A percentile compares a stretch with the other conserved stretches of the same genome.
Conservation (phyloP, 495 filamentous ascomycete genomes). For the Parachaetomium inaequale region DNA sequence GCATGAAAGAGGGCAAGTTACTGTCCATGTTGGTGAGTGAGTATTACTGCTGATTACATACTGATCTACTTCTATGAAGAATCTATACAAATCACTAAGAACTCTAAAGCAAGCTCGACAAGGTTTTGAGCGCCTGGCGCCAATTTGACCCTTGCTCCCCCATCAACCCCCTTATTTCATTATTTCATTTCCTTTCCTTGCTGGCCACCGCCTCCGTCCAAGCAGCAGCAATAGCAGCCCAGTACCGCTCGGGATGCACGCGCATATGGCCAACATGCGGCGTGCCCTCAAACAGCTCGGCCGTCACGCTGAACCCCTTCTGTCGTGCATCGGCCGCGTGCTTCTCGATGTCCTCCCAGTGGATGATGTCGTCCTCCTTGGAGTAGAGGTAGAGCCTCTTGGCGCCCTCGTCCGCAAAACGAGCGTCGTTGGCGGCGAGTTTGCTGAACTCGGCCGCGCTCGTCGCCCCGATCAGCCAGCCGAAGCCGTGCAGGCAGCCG, state of each 20-base stretch:
- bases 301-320: constrained; percentile 41
- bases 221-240: constrained; percentile 41
- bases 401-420: constrained; percentile 27
- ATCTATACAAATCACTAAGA: no score
- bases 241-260: constrained; percentile 50
- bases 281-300: constrained; percentile 51
- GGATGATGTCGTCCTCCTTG: constrained; percentile 53
- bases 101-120: no score
- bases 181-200: not conserved
- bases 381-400: constrained; percentile 50
- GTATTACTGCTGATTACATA: no score
- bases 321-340: constrained; percentile 45
- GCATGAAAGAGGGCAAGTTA: no score
- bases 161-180: not conserved
- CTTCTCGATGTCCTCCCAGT: constrained; percentile 50
- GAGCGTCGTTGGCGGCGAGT: constrained; percentile 35
- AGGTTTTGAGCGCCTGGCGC: no score
- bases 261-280: constrained; percentile 56
- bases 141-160: no score
- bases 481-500: constrained; percentile 28
- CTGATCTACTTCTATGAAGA: no score
- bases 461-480: constrained; percentile 32
- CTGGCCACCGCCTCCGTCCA: constrained; percentile 37
- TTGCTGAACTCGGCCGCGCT: constrained; percentile 36
- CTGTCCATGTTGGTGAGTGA: no score